Conservation (phyloP, 2,329 filamentous ascomycete genomes). For the Xylariaceae sp. region DNA sequence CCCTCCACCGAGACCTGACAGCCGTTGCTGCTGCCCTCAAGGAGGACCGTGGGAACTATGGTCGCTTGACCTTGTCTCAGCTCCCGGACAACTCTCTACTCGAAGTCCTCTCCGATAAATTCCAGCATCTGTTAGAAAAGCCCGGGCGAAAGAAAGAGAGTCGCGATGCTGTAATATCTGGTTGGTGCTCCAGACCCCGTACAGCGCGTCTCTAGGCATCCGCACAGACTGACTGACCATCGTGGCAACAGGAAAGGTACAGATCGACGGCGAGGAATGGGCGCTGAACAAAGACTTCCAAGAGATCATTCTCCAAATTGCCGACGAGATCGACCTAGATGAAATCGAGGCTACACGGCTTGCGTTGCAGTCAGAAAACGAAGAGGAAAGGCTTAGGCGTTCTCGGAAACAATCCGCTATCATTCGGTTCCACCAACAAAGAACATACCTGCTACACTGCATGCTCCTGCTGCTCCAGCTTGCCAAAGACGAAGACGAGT, state of each 20-base stretch:
- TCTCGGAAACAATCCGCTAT: constrained; percentile 72
- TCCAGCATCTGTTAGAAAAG: constrained; percentile 69
- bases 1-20: constrained; percentile 78
- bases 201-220: neutral
- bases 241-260: constrained; percentile 61
- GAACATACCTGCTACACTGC: constrained; percentile 77
- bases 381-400: constrained; percentile 63
- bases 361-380: constrained; percentile 66
- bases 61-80: constrained; percentile 40
- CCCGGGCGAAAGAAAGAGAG: constrained; percentile 69
- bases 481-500: constrained; percentile 55
- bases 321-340: constrained; percentile 85
- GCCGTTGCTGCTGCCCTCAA: constrained; percentile 65
- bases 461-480: constrained; percentile 73
- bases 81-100: constrained; percentile 39
- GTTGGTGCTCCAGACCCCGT: constrained; percentile 38
- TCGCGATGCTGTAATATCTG: constrained; percentile 63
- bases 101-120: constrained; percentile 59
- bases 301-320: constrained; percentile 72
- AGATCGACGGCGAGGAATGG: constrained; percentile 67
- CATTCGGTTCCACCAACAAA: constrained; percentile 81
- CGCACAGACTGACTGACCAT: constrained; percentile 11
- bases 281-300: constrained; percentile 82
- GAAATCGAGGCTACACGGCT: constrained; percentile 78
- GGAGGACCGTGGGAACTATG: constrained; percentile 59